Percentiles rank a stretch among this genome's conserved stretches.
phyloP scores from a whole-genome alignment of 73 alveolate species.

The Tetrahymena elliotti region DNA sequence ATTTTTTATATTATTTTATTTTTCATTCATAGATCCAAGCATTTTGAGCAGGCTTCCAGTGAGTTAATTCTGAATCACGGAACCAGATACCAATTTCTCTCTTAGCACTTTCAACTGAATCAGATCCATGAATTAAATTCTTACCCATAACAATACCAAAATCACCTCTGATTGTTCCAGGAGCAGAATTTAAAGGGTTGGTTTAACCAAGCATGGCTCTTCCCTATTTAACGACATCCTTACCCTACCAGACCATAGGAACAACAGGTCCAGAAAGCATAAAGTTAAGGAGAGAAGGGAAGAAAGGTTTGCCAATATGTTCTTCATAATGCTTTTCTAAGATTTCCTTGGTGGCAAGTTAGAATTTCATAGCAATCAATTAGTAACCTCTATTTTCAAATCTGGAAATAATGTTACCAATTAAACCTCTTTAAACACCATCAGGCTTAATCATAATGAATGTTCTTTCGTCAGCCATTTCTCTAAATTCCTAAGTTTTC shows the following conservation, averaged over 20 bases:
- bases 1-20: not conserved
- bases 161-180: constrained; percentile 73
- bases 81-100: constrained; percentile 69
- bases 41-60: constrained; percentile 51
- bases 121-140: constrained; percentile 64
- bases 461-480: constrained; percentile 51
- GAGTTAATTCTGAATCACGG: constrained; percentile 41
- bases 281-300: constrained; percentile 74
- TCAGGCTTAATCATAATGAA: constrained; percentile 81
- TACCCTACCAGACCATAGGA: constrained; percentile 93
- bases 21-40: constrained; percentile 58
- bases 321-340: constrained; percentile 86
- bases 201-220: constrained; percentile 64
- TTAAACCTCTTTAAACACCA: constrained; percentile 81
- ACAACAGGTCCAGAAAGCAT: constrained; percentile 91
- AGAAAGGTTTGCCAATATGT: constrained; percentile 78
- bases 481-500: not conserved
- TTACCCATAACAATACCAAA: constrained; percentile 45
- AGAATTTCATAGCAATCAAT: constrained; percentile 77
- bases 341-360: constrained; percentile 59
- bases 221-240: constrained; percentile 45
- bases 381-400: constrained; percentile 74
- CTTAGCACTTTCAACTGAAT: constrained; percentile 61
- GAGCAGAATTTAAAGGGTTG: constrained; percentile 58
- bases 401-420: constrained; percentile 65